These are phyloP conservation scores for Adansonia grandidieri DNA, from an alignment of 441 rosid species.

Conservation along the genomic window DNA sequence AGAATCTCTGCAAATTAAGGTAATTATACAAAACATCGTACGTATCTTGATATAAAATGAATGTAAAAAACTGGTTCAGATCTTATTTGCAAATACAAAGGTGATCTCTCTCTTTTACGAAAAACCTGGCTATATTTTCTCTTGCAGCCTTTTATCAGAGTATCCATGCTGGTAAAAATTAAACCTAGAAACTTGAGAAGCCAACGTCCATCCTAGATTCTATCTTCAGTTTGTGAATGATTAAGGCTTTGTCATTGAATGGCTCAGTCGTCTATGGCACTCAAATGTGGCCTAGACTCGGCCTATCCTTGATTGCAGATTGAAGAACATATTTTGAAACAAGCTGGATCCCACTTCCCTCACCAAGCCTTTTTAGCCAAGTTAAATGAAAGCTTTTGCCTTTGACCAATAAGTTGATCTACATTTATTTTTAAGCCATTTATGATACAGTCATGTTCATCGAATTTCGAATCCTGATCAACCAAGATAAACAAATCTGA, in stretches of 20 bases:
- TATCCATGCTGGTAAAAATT: background rate
- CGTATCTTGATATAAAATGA: background rate
- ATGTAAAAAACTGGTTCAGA: background rate
- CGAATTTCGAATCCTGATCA: background rate
- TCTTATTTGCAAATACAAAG: background rate
- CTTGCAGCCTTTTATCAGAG: background rate
- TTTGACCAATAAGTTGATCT: background rate
- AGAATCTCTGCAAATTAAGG: background rate
- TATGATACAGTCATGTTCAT: background rate
- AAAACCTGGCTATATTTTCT: background rate
- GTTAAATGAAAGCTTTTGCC: background rate
- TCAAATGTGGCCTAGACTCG: background rate
- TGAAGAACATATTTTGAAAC: background rate
- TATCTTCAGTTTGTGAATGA: background rate
- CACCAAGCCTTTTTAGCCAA: background rate
- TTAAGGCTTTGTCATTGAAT: background rate
- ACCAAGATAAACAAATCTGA: background rate
- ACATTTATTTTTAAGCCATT: conserved; percentile 13
- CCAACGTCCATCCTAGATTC: background rate
- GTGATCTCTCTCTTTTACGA: background rate
- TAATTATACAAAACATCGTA: background rate
- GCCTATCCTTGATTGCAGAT: background rate
- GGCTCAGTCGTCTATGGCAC: conserved; percentile 14
- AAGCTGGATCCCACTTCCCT: background rate
- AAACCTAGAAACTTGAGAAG: background rate